phyloP scores from a whole-genome alignment of 169 alveolate species.

The Babesia bigemina region DNA sequence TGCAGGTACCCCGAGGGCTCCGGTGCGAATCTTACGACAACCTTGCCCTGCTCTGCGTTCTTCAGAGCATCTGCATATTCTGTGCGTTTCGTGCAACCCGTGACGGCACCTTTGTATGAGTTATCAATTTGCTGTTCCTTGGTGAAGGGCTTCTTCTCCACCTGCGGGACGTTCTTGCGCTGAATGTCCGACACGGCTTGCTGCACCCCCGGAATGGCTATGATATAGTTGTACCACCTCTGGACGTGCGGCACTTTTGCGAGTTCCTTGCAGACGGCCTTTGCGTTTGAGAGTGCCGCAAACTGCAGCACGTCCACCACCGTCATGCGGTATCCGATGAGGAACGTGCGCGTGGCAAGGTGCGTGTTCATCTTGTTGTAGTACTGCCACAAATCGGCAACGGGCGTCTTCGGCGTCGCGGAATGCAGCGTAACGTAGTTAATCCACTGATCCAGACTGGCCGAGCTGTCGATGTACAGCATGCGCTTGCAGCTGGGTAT shows the following conservation, averaged over 20 bases:
- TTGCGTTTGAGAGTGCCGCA: slow-evolving; percentile 2
- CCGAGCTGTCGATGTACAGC: slow-evolving; percentile 41
- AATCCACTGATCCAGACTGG: slow-evolving; percentile 37
- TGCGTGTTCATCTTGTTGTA: slow-evolving; percentile 56
- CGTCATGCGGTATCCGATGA: slow-evolving; percentile 62
- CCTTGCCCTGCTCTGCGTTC: slow-evolving; percentile 93
- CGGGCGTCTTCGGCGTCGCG: not conserved
- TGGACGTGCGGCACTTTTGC: slow-evolving; percentile 29
- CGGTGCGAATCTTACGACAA: slow-evolving; percentile 99
- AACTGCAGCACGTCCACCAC: slow-evolving; percentile 50
- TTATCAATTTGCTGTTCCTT: slow-evolving; percentile 59
- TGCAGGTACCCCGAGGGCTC: slow-evolving; percentile 99
- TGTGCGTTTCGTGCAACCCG: not conserved
- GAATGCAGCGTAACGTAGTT: not conserved
- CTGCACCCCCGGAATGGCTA: slow-evolving; percentile 42
- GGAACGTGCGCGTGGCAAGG: slow-evolving; percentile 49
- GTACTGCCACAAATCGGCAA: slow-evolving; percentile 27
- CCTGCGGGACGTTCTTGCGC: not conserved
- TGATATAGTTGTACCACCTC: slow-evolving; percentile 60
- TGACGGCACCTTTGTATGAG: slow-evolving; percentile 55
- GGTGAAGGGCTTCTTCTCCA: slow-evolving; percentile 61
- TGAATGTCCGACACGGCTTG: not conserved
- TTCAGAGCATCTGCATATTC: slow-evolving; percentile 80
- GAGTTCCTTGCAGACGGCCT: slow-evolving; percentile 17
- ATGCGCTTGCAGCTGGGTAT: slow-evolving; percentile 45